Evolutionary conservation across 2,329 filamentous ascomycete genomes (phyloP), one percentile per base, ranked within the genome.

Genomic region (Alternaria sp.): DNA sequence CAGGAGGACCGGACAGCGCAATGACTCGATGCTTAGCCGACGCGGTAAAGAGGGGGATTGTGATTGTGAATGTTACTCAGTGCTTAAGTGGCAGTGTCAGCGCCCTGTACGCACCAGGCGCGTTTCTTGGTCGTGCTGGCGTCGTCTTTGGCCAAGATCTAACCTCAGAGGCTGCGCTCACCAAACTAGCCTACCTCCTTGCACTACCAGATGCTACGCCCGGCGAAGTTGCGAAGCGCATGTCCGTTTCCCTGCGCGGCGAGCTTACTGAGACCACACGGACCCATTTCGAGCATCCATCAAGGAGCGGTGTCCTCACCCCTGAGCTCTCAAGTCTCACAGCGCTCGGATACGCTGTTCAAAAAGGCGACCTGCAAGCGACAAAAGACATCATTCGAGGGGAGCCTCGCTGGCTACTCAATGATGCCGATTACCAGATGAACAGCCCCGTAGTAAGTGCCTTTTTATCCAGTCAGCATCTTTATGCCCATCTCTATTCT

Each of bases 11-110:
- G 46, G 91, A 95, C 72, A 91, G 91, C 55, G 88, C 87, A 51
- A 85, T 97, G 75, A 93, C 90, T 14, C 87, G 87, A 54, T 90
- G 94, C 48, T 87, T 97, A 69, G 85, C 86, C 17, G 86, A 88
- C 41, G 93, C 91, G 23, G 91, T 96, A 39, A 82, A 88, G 72
- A 86, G 92, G 58, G 93, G 92, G 36, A 88, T 95, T 64, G 87
- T 95, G 58, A 89, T 97, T 59, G 91, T 97, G 66, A 97, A 96
- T 73, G 89, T 97, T 60, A 96, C 91, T 50, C 93, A 97, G 80
- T 97, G 93, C 82, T 85, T 89, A 67, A 79, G 71, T 63, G 76
- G 77, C 52, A 79, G 73, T 61, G 75, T 79, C 49, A 78, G 72
- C 60, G 66, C 77, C 31, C 71, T 77, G n/a, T 79, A 81, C 63